These are phyloP conservation scores for Zopfia rhizophila DNA, from an alignment of 2,329 filamentous ascomycete genomes.

Conservation along the genomic window DNA sequence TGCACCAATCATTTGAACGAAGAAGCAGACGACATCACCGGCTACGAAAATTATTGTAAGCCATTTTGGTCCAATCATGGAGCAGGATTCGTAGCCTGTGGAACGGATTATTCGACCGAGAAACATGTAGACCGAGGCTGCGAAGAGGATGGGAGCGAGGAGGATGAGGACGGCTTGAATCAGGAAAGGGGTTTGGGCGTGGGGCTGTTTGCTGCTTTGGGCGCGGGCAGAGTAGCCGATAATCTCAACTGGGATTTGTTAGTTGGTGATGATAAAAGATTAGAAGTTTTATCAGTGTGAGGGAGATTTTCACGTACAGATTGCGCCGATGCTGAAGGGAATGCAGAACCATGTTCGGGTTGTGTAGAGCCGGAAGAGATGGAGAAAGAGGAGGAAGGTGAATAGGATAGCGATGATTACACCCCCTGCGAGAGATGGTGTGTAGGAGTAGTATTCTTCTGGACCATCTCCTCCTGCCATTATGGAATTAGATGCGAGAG, in stretches of 20 bases:
- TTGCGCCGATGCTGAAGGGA: conserved; percentile 55
- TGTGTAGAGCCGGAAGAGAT: conserved; percentile 53
- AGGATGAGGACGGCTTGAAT: conserved; percentile 51
- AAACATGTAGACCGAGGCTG: conserved; percentile 56
- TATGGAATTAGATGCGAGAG: neutral
- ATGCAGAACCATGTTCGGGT: conserved; percentile 60
- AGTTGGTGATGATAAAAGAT: too few species aligned
- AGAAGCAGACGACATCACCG: conserved; percentile 63
- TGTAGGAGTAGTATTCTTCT: conserved; percentile 39
- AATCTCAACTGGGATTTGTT: conserved; percentile 45
- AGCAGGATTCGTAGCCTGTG: conserved; percentile 50
- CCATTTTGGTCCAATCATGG: conserved; percentile 53
- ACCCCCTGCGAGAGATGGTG: conserved; percentile 56
- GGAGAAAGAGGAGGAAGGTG: conserved; percentile 46
- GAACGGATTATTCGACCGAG: conserved; percentile 48
- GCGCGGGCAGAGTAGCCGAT: conserved; percentile 48
- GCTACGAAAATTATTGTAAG: conserved; percentile 64
- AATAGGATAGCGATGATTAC: conserved; percentile 61
- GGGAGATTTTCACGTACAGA: conserved; percentile 53
- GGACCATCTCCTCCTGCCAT: conserved; percentile 8
- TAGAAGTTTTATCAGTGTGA: conserved; percentile 17
- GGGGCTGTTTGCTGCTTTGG: conserved; percentile 39
- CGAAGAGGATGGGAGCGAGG: conserved; percentile 54
- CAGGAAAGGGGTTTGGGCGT: conserved; percentile 47
- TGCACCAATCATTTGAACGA: conserved; percentile 59